Evolutionary conservation across 2,329 filamentous ascomycete genomes (phyloP).

Genomic region (Calonectria hawksworthii): DNA sequence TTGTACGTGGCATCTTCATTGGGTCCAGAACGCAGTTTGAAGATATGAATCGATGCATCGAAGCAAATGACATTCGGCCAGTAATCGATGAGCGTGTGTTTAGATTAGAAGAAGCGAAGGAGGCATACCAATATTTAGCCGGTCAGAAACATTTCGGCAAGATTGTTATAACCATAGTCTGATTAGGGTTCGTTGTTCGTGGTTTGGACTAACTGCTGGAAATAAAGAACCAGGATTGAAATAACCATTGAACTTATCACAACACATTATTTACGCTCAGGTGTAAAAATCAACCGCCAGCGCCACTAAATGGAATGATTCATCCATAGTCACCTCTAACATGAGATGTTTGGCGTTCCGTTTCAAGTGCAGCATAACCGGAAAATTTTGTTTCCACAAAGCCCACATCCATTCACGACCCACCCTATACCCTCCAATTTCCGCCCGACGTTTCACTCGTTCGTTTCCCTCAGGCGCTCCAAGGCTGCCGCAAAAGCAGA

Average conservation of each 20-base stretch:
- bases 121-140: conserved; percentile 49
- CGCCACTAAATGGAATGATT: not conserved
- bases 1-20: conserved; percentile 47
- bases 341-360: not conserved
- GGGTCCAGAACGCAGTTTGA: conserved; percentile 46
- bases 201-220: not conserved
- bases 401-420: not conserved
- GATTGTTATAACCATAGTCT: conserved; percentile 48
- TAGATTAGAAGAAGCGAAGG: conserved; percentile 47
- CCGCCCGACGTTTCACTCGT: not conserved
- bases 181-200: not conserved
- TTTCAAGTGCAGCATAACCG: not conserved
- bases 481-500: too few relatives aligned
- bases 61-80: conserved; percentile 48
- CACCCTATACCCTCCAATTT: not conserved
- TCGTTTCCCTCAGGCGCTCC: not conserved
- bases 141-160: conserved; percentile 55
- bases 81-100: conserved; percentile 50
- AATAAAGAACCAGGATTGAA: not conserved
- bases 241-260: not conserved
- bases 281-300: not conserved
- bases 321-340: not conserved
- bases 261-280: not conserved
- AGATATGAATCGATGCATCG: conserved; percentile 49
- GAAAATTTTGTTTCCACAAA: not conserved